Evolutionary conservation across 2,329 filamentous ascomycete genomes (phyloP), one percentile per base, ranked within the genome.

Genomic region (Arthroderma sp.): DNA sequence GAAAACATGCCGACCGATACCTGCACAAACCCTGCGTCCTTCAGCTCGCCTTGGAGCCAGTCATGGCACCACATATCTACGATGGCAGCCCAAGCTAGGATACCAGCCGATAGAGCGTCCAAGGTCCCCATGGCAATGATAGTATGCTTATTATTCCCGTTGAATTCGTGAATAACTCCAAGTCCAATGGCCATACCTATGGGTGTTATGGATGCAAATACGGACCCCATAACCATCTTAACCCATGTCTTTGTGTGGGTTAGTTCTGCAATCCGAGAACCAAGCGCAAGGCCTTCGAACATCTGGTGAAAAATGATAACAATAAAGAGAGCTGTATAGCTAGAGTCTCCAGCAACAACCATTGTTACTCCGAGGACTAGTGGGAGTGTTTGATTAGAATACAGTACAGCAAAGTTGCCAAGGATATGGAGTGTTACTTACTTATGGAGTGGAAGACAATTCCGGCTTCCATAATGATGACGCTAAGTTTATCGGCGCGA

Each of bases 101-200:
- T 84, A 29, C 83, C 83, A 0, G 83, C 82, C 1, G 78, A 83
- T 6, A 87, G 57, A 4, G 83, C 80, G 59, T 88, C 79, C 1
- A 88, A 68, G 0, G 82, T 85, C 0, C 82, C 83, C 32, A 87
- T 77, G 2, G 82, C 78, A 37, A 87, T 62, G 36, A 86, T 68
- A 0, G 83, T 87, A 1, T 70, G 69, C 3, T 70, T 73, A 52
- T 84, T 74, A 53, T 83, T 86, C 3, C 82, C 83, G 54, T 88
- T 87, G 64, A 86, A 87, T 6, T 69, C 59, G 33, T 79, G 64
- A 29, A 87, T 63, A 3, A 83, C 81, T 2, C 81, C 82, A 31
- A 86, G 78, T 1, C 84, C 83, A 48, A 89, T 86, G 0, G 78
- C 82, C 83, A 88, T 88, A 7, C 83, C 84, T 29, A 86, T 66